Base-by-base conservation (phyloP, 2,329 filamentous ascomycete species). In the Colletotrichum aenigma region DNA sequence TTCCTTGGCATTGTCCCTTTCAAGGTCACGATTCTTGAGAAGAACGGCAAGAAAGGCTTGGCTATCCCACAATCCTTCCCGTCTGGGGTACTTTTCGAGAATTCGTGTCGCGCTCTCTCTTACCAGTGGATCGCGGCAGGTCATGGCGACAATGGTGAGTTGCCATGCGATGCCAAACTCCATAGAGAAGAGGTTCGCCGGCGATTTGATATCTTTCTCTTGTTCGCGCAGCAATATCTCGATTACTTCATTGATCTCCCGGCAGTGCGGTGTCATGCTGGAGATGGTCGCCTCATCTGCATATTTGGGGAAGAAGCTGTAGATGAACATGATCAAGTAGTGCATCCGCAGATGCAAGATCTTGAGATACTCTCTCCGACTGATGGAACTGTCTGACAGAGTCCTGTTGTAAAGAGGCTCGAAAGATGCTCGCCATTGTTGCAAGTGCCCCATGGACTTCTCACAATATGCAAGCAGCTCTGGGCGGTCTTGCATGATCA, bases 161-260 rank as follows among this genome's bases (percentile, higher is more conserved):
- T 86, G 85, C 85, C 87, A 87, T 8, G 86, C 86, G 79, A 85
- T 87, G 1, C 87, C 87, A 4, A 85, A 84, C 73, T 88, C 86
- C 85, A 88, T 86, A 1, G 87, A 83, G 74, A 88, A 88, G 66
- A 82, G 82, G 15, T 83, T 82, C 13, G 81, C 79, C 30, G 78
- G 77, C 43, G n/a, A 67, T 58, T 48, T 56, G 28, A 75, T 48
- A 13, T 36, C 68, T 3, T 58, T 62, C 16, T 78, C 79, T 70
- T 81, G 79, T 66, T 77, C 77, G 2, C 76, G 66, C 28, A 88
- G 82, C 5, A 88, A 74, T 4, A 81, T 83, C 70, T 85, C 85
- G 7, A 83, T 82, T 7, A 87, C 82, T 1, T 75, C 74, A 36
- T 83, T 86, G 24, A 88, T 83, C 77, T 88, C 86, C 16, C 79